A percentile compares a stretch with the other conserved stretches of the same genome.
phyloP scores from a whole-genome alignment of 495 filamentous ascomycete genomes.

The Articulospora tetracladia region DNA sequence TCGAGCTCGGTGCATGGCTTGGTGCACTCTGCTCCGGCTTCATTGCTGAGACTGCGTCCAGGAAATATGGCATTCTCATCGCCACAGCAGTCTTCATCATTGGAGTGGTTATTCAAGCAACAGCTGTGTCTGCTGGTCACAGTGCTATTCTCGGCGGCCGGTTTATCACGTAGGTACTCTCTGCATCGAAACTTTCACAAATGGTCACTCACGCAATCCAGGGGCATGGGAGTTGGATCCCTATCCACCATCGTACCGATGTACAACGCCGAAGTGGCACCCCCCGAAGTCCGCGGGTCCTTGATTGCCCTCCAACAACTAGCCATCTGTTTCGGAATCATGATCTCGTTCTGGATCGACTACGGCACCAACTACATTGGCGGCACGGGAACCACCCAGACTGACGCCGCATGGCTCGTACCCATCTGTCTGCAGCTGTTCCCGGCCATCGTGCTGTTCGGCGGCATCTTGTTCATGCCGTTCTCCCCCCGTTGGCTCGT shows the following conservation, averaged over 20 bases:
- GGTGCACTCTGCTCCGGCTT: conserved; percentile 74
- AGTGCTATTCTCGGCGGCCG: conserved; percentile 67
- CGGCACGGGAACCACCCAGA: conserved; percentile 57
- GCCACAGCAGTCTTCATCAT: conserved; percentile 70
- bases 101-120: conserved; percentile 71
- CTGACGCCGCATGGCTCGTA: conserved; percentile 65
- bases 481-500: conserved; percentile 79
- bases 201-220: conserved; percentile 9
- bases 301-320: conserved; percentile 77
- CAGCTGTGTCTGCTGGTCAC: conserved; percentile 51
- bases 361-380: conserved; percentile 77
- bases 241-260: conserved; percentile 63
- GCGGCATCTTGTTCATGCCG: conserved; percentile 78
- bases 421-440: conserved; percentile 60
- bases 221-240: conserved; percentile 68
- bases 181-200: neutral
- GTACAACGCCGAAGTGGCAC: conserved; percentile 68
- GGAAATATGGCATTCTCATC: conserved; percentile 71
- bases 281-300: conserved; percentile 58
- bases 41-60: conserved; percentile 67
- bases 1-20: conserved; percentile 80
- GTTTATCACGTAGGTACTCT: conserved; percentile 56
- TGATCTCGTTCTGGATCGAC: conserved; percentile 83
- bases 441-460: conserved; percentile 55
- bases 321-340: conserved; percentile 79